These are phyloP conservation scores for Gracilariopsis chorda DNA, from an alignment of 23 red algal species.

Conservation along the genomic window DNA sequence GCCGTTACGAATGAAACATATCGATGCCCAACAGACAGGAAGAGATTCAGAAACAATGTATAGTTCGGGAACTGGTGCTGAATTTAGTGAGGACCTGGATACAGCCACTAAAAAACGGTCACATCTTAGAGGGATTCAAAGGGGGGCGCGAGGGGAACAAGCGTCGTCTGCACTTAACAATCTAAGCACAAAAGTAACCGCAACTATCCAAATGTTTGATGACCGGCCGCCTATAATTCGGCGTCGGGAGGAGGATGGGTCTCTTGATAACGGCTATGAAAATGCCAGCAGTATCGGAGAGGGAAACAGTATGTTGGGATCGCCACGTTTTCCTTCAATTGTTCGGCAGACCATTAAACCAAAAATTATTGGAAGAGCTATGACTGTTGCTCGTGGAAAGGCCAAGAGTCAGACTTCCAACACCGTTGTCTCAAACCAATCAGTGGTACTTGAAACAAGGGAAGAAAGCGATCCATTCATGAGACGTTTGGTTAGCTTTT, in stretches of 20 bases:
- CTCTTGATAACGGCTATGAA: neutral
- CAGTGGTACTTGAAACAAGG: neutral
- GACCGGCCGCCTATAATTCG: slow-evolving; percentile 17
- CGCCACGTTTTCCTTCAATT: neutral
- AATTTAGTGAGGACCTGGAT: neutral
- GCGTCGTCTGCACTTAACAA: neutral
- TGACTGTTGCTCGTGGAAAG: neutral
- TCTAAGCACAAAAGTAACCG: slow-evolving; percentile 9
- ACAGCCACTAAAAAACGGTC: neutral
- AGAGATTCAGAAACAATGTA: neutral
- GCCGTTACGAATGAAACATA: neutral
- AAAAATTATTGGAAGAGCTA: neutral
- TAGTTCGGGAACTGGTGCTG: neutral
- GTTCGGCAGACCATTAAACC: neutral
- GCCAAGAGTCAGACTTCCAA: neutral
- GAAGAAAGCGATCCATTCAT: slow-evolving; percentile 9
- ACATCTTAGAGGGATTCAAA: neutral
- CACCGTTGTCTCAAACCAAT: neutral
- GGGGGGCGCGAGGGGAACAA: neutral
- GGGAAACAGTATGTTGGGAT: neutral
- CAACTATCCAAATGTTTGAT: slow-evolving; percentile 45
- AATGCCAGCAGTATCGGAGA: neutral
- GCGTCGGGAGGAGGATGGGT: slow-evolving; percentile 12
- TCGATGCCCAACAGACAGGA: neutral
- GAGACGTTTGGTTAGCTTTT: slow-evolving; percentile 9